These are phyloP conservation scores for Tarenaya hassleriana DNA, from an alignment of 345 rosid species.

Conservation along the genomic window DNA sequence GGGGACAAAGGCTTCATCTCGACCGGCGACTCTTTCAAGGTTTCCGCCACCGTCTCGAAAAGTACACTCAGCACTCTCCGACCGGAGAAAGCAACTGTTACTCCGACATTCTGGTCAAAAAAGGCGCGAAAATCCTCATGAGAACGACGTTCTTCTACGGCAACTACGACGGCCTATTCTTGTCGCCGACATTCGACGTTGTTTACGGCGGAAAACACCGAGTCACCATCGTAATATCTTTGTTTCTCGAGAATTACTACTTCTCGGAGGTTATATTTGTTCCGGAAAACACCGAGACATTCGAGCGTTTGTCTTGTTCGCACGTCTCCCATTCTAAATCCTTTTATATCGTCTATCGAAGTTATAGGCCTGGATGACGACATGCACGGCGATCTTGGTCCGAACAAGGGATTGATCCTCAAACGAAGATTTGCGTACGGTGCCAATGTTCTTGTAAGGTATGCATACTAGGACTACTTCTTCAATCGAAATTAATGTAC, in stretches of 20 bases:
- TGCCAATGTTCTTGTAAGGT: constrained; percentile 1
- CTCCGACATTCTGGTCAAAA: constrained; percentile 18
- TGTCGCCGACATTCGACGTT: constrained; percentile 13
- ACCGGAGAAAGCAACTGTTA: constrained; percentile 26
- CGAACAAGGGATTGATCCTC: constrained; percentile 23
- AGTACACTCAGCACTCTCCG: constrained; percentile 20
- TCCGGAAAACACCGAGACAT: constrained; percentile 17
- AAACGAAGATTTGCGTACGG: constrained; percentile 11
- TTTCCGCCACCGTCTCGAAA: constrained; percentile 3
- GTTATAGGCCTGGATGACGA: constrained; percentile 10
- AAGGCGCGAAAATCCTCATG: constrained; percentile 17
- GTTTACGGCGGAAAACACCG: constrained; percentile 21
- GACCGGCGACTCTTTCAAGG: constrained; percentile 7
- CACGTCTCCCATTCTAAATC: constrained; percentile 17
- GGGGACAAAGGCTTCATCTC: constrained; percentile 25
- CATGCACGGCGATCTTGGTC: constrained; percentile 21
- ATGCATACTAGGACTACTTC: no score
- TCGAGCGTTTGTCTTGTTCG: constrained; percentile 23
- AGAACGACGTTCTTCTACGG: constrained; percentile 26
- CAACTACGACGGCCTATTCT: constrained; percentile 18
- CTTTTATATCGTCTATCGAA: constrained; percentile 30
- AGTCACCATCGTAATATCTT: constrained; percentile 1
- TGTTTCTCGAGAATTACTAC: not conserved
- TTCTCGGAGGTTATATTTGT: constrained; percentile 18
- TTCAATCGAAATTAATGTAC: no score